Conservation (phyloP, 345 rosid genomes). For the Psidium friedrichsthalianum region DNA sequence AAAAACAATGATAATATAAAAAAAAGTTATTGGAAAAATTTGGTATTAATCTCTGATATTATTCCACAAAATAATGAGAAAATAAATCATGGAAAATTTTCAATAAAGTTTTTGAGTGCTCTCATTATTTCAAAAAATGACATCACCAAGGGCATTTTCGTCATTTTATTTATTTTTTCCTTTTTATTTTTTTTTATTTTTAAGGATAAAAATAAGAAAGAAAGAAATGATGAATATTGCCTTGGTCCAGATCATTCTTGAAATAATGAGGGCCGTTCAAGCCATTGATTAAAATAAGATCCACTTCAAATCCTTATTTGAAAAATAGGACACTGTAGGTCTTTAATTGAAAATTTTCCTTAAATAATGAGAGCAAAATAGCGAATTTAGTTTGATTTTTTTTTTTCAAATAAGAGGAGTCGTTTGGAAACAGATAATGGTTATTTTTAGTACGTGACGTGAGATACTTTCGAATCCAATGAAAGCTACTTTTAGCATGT, state of each 20-base stretch:
- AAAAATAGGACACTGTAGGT: fast-evolving
- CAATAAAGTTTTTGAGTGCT: too few species aligned
- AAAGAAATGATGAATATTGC: too few species aligned
- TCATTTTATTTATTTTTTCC: too few species aligned
- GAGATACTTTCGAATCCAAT: background rate
- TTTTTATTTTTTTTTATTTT: too few species aligned
- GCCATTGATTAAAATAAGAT: fast-evolving
- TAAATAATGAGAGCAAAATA: background rate
- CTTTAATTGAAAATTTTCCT: too few species aligned
- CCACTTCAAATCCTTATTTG: too few species aligned
- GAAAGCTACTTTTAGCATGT: background rate
- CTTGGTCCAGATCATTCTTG: too few species aligned
- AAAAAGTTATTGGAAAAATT: fast-evolving
- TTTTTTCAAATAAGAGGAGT: background rate
- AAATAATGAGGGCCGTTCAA: too few species aligned
- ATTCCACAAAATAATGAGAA: background rate
- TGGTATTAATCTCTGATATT: fast-evolving
- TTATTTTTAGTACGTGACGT: background rate
- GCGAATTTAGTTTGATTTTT: background rate
- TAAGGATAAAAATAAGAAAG: too few species aligned
- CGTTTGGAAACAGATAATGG: background rate
- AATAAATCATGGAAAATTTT: background rate
- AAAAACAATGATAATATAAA: background rate
- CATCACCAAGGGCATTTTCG: too few species aligned
- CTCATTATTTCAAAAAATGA: too few species aligned